Evolutionary conservation across 2,329 filamentous ascomycete genomes (phyloP).

Genomic region (Paraphaeosphaeria sporulosa): DNA sequence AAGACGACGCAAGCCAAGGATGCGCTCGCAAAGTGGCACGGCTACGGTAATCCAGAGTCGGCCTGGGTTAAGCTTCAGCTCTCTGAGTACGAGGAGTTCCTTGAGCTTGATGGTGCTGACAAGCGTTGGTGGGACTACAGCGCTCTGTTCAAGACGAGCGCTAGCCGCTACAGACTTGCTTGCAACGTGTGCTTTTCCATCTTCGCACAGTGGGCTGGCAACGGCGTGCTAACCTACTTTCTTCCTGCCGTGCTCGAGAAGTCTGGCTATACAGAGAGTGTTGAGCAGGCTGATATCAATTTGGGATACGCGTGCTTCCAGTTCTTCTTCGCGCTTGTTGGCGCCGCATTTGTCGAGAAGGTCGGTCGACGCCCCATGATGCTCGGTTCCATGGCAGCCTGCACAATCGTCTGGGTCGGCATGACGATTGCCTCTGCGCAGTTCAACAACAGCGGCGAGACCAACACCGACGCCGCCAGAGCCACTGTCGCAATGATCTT

Average conservation of each 20-base stretch:
- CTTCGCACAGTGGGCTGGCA: constrained; percentile 44
- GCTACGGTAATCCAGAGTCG: constrained; percentile 51
- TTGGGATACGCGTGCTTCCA: constrained; percentile 45
- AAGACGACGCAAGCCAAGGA: constrained; percentile 61
- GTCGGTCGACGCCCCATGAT: constrained; percentile 45
- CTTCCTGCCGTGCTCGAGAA: constrained; percentile 44
- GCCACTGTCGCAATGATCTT: too few species aligned
- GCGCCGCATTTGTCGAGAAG: constrained; percentile 44
- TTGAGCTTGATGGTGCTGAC: constrained; percentile 15
- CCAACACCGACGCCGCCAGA: constrained; percentile 8
- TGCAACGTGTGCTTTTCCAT: constrained; percentile 39
- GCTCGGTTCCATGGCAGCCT: constrained; percentile 31
- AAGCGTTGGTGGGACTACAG: constrained; percentile 21
- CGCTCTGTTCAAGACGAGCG: constrained; percentile 11
- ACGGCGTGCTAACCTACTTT: constrained; percentile 37
- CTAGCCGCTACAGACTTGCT: constrained; percentile 24
- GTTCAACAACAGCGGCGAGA: constrained; percentile 24
- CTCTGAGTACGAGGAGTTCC: constrained; percentile 35
- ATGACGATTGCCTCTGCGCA: constrained; percentile 23
- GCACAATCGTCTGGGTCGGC: constrained; percentile 37
- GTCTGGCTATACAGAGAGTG: constrained; percentile 24
- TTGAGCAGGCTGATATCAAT: constrained; percentile 24
- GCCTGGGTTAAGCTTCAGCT: constrained; percentile 41
- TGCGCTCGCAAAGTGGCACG: constrained; percentile 65
- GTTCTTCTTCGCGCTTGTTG: constrained; percentile 44